These are phyloP conservation scores for Conticribra weissflogii DNA, from an alignment of 108 stramenopile species.

Conservation along the genomic window DNA sequence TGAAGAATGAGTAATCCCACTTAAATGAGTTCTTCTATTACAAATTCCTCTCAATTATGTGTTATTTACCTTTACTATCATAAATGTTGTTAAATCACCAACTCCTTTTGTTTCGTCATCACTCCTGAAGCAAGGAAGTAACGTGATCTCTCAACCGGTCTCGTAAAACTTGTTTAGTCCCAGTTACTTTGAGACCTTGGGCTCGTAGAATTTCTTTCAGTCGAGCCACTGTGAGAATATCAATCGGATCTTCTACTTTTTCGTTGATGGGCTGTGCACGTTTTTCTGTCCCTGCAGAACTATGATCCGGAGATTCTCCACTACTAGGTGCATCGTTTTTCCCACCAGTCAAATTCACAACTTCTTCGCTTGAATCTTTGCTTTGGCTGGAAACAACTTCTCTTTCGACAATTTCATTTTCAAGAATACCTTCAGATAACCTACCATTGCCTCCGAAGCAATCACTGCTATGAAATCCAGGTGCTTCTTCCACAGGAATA, in stretches of 20 bases:
- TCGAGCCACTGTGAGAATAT: conserved; percentile 67
- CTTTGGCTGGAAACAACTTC: too few relatives aligned
- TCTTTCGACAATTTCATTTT: conserved; percentile 33
- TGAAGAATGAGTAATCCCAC: too few relatives aligned
- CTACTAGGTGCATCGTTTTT: too few relatives aligned
- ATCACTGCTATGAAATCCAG: conserved; percentile 14
- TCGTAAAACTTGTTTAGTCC: conserved; percentile 79
- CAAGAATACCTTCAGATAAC: conserved; percentile 15
- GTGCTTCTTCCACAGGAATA: conserved; percentile 26
- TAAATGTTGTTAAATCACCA: too few relatives aligned
- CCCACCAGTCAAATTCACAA: too few relatives aligned
- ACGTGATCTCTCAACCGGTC: conserved; percentile 77
- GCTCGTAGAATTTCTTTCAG: conserved; percentile 77
- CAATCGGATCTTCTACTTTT: conserved; percentile 66
- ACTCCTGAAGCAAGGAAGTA: conserved; percentile 54
- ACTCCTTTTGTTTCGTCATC: too few relatives aligned
- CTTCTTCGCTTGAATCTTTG: too few relatives aligned
- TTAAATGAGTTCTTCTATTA: too few relatives aligned
- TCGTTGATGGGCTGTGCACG: conserved; percentile 11
- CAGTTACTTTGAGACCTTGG: conserved; percentile 72
- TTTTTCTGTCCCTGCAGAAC: neutral
- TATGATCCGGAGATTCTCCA: neutral
- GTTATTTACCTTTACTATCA: too few relatives aligned
- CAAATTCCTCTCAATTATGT: too few relatives aligned
- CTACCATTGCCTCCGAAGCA: neutral